A percentile compares a stretch with the other conserved stretches of the same genome.
Conservation (phyloP, 257 asterid species). For the Lavandula angustifolia region DNA sequence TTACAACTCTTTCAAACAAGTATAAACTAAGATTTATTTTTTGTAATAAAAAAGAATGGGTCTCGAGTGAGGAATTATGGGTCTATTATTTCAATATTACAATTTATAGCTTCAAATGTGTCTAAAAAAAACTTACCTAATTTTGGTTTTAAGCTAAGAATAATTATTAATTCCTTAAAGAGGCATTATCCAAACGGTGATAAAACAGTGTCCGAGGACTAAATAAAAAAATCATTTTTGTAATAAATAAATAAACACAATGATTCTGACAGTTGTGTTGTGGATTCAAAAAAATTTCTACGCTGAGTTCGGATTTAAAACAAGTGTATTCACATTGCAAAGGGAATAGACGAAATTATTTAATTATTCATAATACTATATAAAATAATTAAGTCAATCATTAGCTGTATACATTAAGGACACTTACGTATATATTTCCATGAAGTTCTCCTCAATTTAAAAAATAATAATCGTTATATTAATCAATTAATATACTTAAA, state of each 20-base stretch:
- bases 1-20: constrained; percentile 24
- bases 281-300: constrained; percentile 11
- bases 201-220: not conserved
- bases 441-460: not conserved
- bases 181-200: constrained; percentile 2
- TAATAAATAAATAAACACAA: constrained; percentile 1
- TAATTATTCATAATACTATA: constrained; percentile 4
- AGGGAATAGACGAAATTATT: constrained; percentile 29
- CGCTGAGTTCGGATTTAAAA: constrained; percentile 24
- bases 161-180: constrained; percentile 12
- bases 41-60: not conserved
- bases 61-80: not conserved
- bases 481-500: not conserved
- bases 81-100: not conserved
- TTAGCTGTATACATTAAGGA: constrained; percentile 17
- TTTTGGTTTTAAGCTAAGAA: constrained; percentile 26
- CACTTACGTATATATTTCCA: no score
- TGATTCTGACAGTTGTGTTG: constrained; percentile 39
- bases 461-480: not conserved
- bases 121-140: not conserved
- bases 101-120: not conserved
- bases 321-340: constrained; percentile 31
- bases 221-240: not conserved
- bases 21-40: not conserved
- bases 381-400: constrained; percentile 25